Base-by-base conservation (phyloP, 169 alveolate species). In the Plasmodium relictum region DNA sequence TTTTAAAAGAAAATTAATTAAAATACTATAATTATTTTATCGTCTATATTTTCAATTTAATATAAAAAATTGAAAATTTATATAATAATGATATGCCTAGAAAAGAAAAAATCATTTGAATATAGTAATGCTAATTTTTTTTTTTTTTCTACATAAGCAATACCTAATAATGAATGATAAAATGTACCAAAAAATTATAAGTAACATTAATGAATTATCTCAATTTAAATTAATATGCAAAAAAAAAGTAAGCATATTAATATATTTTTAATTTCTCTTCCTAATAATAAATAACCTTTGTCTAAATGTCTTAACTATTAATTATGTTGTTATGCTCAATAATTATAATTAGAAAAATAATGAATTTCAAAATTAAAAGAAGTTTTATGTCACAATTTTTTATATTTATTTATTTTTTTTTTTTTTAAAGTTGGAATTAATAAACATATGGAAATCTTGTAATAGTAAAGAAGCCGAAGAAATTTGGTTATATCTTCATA, bases 391-490 rank as follows among this genome's bases (percentile, higher is more conserved):
- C n/a, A n/a, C 39, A 31, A 31, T 58, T 26, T 58, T 22, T 24
- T 26, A 37, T 26, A 37, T 18, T 37, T 26, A n/a, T 31, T 31
- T 31, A 31, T 31, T 31, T 31, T 31, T 31, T n/a, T 2, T 39
- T 58, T 39, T 58, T 72, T 18, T 61, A 18, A 20, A 78, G 89
- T 10, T 62, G 39, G 80, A 78, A 3, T 59, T 78, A 9, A 9
- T 65, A 39, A 44, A 41, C 14, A 9, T 22, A 39, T 70, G 65
- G 18, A 16, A 66, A 12, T 48, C 83, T 9, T 78, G 89, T 70
- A 78, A 78, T 9, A 58, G 45, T 20, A 45, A 65, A 8, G 89
- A 78, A n/a, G n/a, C 16, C 26, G 89, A 39, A 16, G 72, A 78
- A 52, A 48, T 78, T 7, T 78, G 89, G 89, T 39, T n/a, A 42